These are phyloP conservation scores for Juglanconis juglandina DNA, from an alignment of 2,329 filamentous ascomycete genomes.

Conservation along the genomic window DNA sequence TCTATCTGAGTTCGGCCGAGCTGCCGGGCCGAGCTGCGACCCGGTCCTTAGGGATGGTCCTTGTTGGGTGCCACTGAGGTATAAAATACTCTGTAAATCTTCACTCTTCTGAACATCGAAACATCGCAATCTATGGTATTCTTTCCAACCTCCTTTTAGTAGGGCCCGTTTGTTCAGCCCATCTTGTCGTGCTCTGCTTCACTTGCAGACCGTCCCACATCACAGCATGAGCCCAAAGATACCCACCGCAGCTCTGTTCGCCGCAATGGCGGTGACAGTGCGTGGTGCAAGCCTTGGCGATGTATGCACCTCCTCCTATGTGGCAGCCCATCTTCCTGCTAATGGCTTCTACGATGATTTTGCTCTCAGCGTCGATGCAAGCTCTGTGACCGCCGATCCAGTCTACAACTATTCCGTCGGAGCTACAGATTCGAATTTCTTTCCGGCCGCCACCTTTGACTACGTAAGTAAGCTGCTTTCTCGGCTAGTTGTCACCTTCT, in stretches of 20 bases:
- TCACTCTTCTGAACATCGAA: too few relatives aligned
- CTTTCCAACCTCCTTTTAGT: too few relatives aligned
- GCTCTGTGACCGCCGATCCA: conserved; percentile 33
- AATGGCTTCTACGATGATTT: conserved; percentile 7
- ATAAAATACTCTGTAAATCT: too few relatives aligned
- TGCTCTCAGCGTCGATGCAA: conserved; percentile 22
- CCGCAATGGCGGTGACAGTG: conserved; percentile 14
- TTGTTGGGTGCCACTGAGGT: background rate
- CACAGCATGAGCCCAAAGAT: conserved; percentile 19
- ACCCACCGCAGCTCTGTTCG: conserved; percentile 15
- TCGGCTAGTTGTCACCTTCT: too few relatives aligned
- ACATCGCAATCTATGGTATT: too few relatives aligned
- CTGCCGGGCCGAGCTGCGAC: too few relatives aligned
- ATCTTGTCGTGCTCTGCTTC: background rate
- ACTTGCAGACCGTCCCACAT: background rate
- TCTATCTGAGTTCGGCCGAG: too few relatives aligned
- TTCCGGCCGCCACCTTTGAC: conserved; percentile 28
- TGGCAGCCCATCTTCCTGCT: conserved; percentile 38
- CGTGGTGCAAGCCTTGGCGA: conserved; percentile 31
- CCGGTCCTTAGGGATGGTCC: background rate
- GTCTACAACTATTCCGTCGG: conserved; percentile 31
- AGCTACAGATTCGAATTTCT: conserved; percentile 21
- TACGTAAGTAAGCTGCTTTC: conserved; percentile 18
- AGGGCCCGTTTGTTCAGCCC: background rate
- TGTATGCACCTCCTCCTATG: conserved; percentile 39